Percentiles rank a stretch among this genome's conserved stretches.
Conservation (phyloP, 805 yeast species). For the Lachancea thermotolerans region DNA sequence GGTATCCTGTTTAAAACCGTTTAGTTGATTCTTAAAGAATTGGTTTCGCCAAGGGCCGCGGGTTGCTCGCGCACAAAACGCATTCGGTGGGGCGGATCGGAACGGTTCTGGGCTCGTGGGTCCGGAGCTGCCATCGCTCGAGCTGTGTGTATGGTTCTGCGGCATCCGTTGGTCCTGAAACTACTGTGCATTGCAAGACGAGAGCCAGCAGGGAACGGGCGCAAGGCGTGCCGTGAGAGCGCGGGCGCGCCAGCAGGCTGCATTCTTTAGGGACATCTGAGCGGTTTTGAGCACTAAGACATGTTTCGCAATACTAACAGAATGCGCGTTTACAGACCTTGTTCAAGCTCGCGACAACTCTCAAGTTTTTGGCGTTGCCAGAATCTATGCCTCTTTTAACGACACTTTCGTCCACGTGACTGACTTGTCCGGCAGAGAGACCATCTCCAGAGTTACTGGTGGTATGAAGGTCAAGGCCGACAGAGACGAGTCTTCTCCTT, state of each 20-base stretch:
- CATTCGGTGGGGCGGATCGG: not conserved
- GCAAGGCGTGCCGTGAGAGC: too few relatives aligned
- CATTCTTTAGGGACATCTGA: conserved; percentile 7
- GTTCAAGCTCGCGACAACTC: conserved; percentile 89
- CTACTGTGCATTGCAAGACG: not conserved
- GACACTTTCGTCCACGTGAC: conserved; percentile 99
- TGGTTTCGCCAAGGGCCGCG: not conserved
- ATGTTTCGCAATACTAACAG: conserved; percentile 11
- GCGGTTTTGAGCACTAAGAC: conserved; percentile 1
- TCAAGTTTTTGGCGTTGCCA: conserved; percentile 99
- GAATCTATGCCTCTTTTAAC: conserved; percentile 99
- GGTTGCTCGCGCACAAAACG: not conserved
- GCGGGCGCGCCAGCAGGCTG: not conserved
- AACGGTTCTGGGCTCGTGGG: not conserved
- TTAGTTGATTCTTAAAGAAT: conserved; percentile 29
- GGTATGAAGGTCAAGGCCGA: conserved; percentile 99
- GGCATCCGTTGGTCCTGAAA: not conserved
- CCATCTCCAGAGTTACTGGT: conserved; percentile 99
- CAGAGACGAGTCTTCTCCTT: conserved; percentile 99
- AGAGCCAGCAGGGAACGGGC: not conserved
- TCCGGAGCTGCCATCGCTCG: not conserved
- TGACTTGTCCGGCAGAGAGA: conserved; percentile 99
- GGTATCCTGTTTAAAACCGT: conserved; percentile 36
- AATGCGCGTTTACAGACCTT: conserved; percentile 17
- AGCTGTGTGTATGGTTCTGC: not conserved